These are phyloP conservation scores for Colletotrichum graminicola DNA, from an alignment of 2,329 filamentous ascomycete genomes.

Conservation along the genomic window DNA sequence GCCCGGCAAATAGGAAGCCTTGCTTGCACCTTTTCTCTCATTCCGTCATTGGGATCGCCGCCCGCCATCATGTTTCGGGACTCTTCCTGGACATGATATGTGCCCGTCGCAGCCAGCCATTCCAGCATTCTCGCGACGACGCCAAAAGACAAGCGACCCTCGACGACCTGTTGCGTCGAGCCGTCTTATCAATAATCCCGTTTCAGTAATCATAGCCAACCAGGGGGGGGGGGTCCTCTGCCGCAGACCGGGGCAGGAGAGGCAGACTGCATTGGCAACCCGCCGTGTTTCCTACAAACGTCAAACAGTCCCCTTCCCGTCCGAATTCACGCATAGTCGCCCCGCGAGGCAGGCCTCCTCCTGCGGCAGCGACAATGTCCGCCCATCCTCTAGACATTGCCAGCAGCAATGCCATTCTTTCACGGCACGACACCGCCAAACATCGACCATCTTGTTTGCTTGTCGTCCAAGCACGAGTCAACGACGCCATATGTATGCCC, in stretches of 20 bases:
- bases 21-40: conserved; percentile 1
- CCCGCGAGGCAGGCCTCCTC: conserved; percentile 6
- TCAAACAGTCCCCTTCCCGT: conserved; percentile 28
- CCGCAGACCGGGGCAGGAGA: conserved; percentile 5
- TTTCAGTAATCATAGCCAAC: conserved; percentile 17
- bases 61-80: conserved; percentile 14
- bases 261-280: conserved; percentile 8
- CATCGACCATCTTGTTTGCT: not conserved
- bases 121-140: conserved; percentile 5
- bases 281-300: conserved; percentile 32
- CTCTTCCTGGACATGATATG: conserved; percentile 32
- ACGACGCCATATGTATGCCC: conserved; percentile 2
- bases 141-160: not conserved
- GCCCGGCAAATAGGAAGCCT: not conserved
- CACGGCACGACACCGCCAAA: not conserved
- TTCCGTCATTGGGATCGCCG: not conserved
- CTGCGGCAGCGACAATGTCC: not conserved
- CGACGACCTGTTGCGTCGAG: conserved; percentile 21
- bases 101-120: not conserved
- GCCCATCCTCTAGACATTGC: not conserved
- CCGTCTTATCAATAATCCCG: conserved; percentile 23
- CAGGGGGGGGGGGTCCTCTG: conserved; percentile 17
- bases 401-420: not conserved
- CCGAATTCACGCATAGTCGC: not conserved
- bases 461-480: conserved; percentile 17